Evolutionary conservation across 2,329 filamentous ascomycete species (phyloP).

Genomic region (Pseudogymnoascus sp.): DNA sequence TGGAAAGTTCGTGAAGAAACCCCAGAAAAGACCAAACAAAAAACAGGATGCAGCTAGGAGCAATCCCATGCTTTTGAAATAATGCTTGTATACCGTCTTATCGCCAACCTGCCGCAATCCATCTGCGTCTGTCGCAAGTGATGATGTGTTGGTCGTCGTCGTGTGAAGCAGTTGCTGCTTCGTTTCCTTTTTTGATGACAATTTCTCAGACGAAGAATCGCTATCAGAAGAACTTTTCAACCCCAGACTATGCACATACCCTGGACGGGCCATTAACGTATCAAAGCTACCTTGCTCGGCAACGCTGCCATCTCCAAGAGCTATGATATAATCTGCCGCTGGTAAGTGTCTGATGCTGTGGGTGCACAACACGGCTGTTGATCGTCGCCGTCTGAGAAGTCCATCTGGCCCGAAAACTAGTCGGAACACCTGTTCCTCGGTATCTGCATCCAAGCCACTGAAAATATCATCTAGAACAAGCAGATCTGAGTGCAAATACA

Average conservation of each 20-base stretch:
- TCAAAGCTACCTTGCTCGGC: conserved; percentile 29
- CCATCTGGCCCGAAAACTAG: conserved; percentile 12
- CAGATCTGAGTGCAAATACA: conserved; percentile 12
- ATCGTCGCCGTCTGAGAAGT: conserved; percentile 17
- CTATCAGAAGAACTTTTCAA: conserved; percentile 3
- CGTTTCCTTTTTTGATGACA: background rate
- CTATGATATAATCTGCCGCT: conserved; percentile 30
- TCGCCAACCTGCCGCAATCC: background rate
- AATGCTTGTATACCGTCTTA: conserved; percentile 19
- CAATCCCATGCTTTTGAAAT: conserved; percentile 20
- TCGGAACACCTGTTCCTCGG: conserved; percentile 16
- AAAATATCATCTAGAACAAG: conserved; percentile 21
- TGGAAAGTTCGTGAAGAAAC: conserved; percentile 22
- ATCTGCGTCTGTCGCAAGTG: background rate
- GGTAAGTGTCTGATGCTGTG: conserved; percentile 22
- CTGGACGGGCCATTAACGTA: conserved; percentile 21
- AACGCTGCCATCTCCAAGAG: conserved; percentile 26
- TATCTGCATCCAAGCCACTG: conserved; percentile 20
- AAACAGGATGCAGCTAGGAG: conserved; percentile 10
- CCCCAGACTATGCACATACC: background rate
- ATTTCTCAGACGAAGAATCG: conserved; percentile 9
- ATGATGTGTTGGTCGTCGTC: background rate
- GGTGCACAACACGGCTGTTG: conserved; percentile 31
- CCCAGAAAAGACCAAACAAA: conserved; percentile 17
- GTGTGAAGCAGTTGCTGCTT: conserved; percentile 3